Evolutionary conservation across 176 grass and related monocot species (phyloP), one percentile per base, ranked within the genome.

Genomic region (Oryza rufipogon): DNA sequence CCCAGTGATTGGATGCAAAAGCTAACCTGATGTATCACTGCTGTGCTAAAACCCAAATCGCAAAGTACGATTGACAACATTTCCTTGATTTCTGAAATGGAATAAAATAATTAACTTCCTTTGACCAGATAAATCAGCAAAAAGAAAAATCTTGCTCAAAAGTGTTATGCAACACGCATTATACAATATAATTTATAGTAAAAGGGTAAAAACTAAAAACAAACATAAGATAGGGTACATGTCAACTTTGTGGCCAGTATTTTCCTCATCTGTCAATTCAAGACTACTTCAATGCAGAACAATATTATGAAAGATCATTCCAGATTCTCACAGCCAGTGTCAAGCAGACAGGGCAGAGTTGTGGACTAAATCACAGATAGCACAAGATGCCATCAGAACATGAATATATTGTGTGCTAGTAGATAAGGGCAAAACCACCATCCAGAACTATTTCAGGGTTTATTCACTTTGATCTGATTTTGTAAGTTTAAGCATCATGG

Each of bases 21-120:
- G 73, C 76, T 9, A 66, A 95, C 96, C 93, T 98, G 96, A 85
- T 98, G 93, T 74, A 93, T 89, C 58, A 98, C 96, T 70, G 91
- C 96, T 73, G 88, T 89, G 83, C 86, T 93, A 80, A 98, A 98
- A 60, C 87, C 87, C 87, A 98, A 88, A 79, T 95, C 89, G 6
- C 86, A 36, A 74, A 98, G 82, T 52, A 95, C 91, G 84, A 95
- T 80, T 71, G 96, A 95, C 38, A 98, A 49, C 89, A 95, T 92
- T 69, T 98, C 96, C 75, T 91, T 98, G 77, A 98, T 93, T 93
- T 98, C 96, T 98, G 91, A 23, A 72, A 79, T 48, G 2, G 33
- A 91, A 91, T 86, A 23, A 4, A 71, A 76, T 51, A 66, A 82
- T 85, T 39, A 88, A 65, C 13, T 56, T 83, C 19, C 13, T 41